Evolutionary conservation across 129 eudicot genomes (phyloP), one percentile per base, ranked within the genome.

Genomic region (Artemisia tridentata): DNA sequence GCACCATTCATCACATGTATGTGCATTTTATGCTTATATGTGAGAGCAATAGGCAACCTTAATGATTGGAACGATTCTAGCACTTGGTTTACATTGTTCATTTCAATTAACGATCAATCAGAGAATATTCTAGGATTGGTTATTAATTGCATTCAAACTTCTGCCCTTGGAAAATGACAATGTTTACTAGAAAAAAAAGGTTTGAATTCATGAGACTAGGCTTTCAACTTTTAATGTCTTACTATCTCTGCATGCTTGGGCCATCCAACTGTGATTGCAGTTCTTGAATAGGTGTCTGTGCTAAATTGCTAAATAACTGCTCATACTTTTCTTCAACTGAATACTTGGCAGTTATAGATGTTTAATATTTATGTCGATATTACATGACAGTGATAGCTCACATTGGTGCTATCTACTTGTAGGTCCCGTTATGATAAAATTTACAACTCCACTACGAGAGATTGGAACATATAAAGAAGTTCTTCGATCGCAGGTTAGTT

Each of bases 341-440:
- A n/a, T n/a, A n/a, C n/a, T n/a, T n/a, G n/a, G n/a, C n/a, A n/a
- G n/a, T n/a, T n/a, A n/a, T n/a, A n/a, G n/a, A n/a, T n/a, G n/a
- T n/a, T 21, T 3, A 18, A 21, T 21, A 16, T 21, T 57, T 53
- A 16, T 52, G 21, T 52, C 21, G 13, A 11, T 7, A 51, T 52
- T 52, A n/a, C 20, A n/a, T 57, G 11, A 60, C 29, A 27, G 46
- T 15, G 11, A 5, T 61, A 61, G 66, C 29, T 19, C 20, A 4
- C 27, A 11, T 12, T 31, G 74, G 52, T 77, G 67, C 18, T 77
- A 59, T 41, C 71, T 75, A 60, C 65, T 74, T 73, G 72, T 60
- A 93, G 98, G 98, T 50, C 98, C 97, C 80, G 98, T 93, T 51
- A 93, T 93, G 97, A 93, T 97, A 58, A 93, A 93, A 76, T 93